These are phyloP conservation scores for Citrus medica DNA, from an alignment of 345 rosid species.

Conservation along the genomic window DNA sequence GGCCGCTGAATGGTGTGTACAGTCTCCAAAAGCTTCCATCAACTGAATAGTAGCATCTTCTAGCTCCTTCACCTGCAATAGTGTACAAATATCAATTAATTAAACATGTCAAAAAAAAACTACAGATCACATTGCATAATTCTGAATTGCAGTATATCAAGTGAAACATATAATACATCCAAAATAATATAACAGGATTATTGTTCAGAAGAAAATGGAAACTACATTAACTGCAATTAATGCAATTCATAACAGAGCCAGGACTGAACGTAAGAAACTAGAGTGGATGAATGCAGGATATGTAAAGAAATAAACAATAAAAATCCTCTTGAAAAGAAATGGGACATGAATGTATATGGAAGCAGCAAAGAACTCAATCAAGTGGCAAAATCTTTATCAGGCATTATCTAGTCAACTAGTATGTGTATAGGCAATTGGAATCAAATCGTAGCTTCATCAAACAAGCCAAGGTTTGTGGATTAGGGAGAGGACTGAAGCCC, in stretches of 20 bases:
- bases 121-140: background rate
- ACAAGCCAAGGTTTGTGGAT: background rate
- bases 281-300: background rate
- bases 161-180: background rate
- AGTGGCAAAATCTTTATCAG: background rate
- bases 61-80: conserved; percentile 66
- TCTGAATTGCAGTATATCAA: background rate
- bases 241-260: background rate
- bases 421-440: background rate
- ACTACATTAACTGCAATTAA: background rate
- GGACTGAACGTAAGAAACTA: background rate
- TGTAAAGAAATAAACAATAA: background rate
- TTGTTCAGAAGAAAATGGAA: background rate
- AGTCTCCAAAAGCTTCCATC: conserved; percentile 46
- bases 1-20: conserved; percentile 44
- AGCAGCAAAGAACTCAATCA: background rate
- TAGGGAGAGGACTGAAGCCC: background rate
- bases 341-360: background rate
- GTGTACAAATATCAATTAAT: background rate
- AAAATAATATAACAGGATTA: background rate
- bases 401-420: background rate
- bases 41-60: conserved; percentile 63
- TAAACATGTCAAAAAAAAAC: background rate
- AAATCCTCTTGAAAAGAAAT: background rate
- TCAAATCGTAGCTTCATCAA: background rate